phyloP scores from a whole-genome alignment of 202 grass and related monocot genomes.

The Cymbopogon flexuosus region DNA sequence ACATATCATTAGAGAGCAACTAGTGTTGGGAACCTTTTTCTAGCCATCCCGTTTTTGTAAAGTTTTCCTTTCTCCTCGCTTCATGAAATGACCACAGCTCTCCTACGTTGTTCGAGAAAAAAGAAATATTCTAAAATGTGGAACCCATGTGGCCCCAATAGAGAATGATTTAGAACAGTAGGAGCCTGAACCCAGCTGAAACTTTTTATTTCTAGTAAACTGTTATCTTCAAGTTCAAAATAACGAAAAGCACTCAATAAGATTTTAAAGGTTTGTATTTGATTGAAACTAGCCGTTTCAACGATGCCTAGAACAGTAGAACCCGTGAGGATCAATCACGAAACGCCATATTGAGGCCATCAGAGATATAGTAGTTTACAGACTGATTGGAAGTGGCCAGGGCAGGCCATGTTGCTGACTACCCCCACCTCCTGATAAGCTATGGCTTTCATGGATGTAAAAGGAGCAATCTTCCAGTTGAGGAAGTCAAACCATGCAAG shows the following conservation, averaged over 20 bases:
- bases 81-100: neutral
- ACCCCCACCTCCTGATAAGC: neutral
- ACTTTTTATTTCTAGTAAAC: neutral
- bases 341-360: neutral
- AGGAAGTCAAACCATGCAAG: neutral
- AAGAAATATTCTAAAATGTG: neutral
- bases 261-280: neutral
- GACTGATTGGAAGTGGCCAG: neutral
- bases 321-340: neutral
- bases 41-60: neutral
- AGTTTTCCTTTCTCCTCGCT: neutral
- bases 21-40: neutral
- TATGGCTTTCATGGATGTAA: neutral
- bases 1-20: neutral
- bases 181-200: neutral
- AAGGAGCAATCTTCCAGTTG: conserved; percentile 1
- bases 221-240: neutral
- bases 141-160: neutral
- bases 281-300: neutral
- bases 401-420: neutral
- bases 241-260: neutral
- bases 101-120: neutral
- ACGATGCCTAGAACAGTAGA: neutral
- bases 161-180: neutral
- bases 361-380: neutral